These are phyloP conservation scores for Lasiodiplodia sp. DNA, from an alignment of 2,329 filamentous ascomycete species.

Conservation along the genomic window DNA sequence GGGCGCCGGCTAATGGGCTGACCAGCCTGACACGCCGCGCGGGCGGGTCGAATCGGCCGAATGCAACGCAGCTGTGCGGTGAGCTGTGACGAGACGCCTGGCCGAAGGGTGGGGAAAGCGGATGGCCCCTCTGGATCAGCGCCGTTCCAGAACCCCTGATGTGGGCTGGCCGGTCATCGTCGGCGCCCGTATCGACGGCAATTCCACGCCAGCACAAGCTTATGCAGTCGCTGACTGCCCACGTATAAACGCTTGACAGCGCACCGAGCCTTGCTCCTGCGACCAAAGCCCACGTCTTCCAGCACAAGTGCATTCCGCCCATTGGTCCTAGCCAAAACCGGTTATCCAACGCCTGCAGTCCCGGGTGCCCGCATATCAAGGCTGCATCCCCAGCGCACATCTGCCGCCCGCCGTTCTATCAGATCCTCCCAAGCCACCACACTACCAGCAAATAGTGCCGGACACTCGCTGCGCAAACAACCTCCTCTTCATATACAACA, in stretches of 20 bases:
- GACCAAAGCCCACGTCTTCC: slow-evolving; percentile 16
- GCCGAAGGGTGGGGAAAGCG: not conserved
- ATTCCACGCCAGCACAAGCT: slow-evolving; percentile 24
- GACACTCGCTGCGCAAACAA: slow-evolving; percentile 18
- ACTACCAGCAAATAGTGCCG: slow-evolving; percentile 14
- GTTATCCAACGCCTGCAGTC: slow-evolving; percentile 27
- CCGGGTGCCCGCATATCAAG: slow-evolving; percentile 30
- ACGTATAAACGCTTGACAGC: slow-evolving; percentile 50
- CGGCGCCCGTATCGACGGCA: slow-evolving; percentile 21
- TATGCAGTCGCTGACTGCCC: slow-evolving; percentile 29
- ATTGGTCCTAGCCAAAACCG: slow-evolving; percentile 30
- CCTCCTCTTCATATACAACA: slow-evolving; percentile 5
- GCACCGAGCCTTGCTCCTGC: slow-evolving; percentile 39
- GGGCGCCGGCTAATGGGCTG: slow-evolving; percentile 18
- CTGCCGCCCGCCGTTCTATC: slow-evolving; percentile 25
- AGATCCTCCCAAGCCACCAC: slow-evolving; percentile 26
- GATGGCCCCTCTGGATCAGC: slow-evolving; percentile 16
- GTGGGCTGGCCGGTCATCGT: slow-evolving; percentile 16
- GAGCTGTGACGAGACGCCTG: not conserved
- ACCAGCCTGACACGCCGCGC: slow-evolving; percentile 23
- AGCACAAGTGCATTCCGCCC: slow-evolving; percentile 9
- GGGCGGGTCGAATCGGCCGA: slow-evolving; percentile 12
- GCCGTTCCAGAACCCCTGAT: slow-evolving; percentile 23
- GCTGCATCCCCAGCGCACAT: slow-evolving; percentile 28
- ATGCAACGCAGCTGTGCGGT: slow-evolving; percentile 19